These are phyloP conservation scores for Moricandia moricandioides DNA, from an alignment of 345 rosid species.

Conservation along the genomic window DNA sequence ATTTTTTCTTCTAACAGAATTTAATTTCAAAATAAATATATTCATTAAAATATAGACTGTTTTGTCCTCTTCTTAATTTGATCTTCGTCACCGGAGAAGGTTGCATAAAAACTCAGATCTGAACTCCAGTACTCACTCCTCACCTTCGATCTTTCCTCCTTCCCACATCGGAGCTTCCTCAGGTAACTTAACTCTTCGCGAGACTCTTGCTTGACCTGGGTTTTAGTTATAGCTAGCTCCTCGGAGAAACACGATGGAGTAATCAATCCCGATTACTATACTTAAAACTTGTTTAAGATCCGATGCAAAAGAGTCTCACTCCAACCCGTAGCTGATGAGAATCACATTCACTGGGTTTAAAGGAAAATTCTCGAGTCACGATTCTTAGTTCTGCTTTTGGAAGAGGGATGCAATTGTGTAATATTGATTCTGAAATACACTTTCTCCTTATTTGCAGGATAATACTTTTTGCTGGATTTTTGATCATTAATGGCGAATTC, in stretches of 20 bases:
- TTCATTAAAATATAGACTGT: not conserved
- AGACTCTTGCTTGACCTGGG: slow-evolving; percentile 22
- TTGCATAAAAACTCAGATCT: too few relatives aligned
- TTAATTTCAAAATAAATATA: not conserved
- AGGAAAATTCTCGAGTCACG: not conserved
- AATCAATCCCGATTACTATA: not conserved
- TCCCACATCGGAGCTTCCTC: too few relatives aligned
- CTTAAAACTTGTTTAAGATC: slow-evolving; percentile 10
- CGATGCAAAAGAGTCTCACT: not conserved
- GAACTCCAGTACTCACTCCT: too few relatives aligned
- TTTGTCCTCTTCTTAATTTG: not conserved
- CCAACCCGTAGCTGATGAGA: not conserved
- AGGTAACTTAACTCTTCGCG: slow-evolving; percentile 27
- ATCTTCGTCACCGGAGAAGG: not conserved
- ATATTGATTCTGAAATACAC: slow-evolving; percentile 7
- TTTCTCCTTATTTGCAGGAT: slow-evolving; percentile 11
- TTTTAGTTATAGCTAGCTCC: not conserved
- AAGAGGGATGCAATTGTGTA: too few relatives aligned
- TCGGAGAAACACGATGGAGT: slow-evolving; percentile 3
- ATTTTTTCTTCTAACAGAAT: not conserved
- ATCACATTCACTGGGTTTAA: not conserved
- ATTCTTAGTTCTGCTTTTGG: too few relatives aligned
- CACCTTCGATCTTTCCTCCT: too few relatives aligned
- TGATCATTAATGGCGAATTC: slow-evolving; percentile 58
- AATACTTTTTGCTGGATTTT: not conserved